A percentile compares a stretch with the other conserved stretches of the same genome.
phyloP scores from a whole-genome alignment of 192 early-diverging fungal genomes.

The Oehlia diaphana region DNA sequence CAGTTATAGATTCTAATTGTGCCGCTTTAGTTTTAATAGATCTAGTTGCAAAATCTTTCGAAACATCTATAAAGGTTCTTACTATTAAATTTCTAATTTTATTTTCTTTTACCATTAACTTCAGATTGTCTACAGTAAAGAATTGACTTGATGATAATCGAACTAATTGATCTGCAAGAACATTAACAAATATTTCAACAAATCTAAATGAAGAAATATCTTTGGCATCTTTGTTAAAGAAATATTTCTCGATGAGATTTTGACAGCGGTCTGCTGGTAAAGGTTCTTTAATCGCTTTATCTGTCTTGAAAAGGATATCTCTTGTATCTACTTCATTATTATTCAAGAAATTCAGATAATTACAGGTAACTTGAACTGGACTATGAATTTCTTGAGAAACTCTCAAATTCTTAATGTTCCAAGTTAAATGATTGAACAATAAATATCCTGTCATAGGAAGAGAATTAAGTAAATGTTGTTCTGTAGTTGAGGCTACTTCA shows the following conservation, averaged over 20 bases:
- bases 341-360: slow-evolving; percentile 16
- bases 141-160: slow-evolving; percentile 28
- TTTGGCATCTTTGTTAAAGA: slow-evolving; percentile 13
- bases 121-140: slow-evolving; percentile 28
- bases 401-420: slow-evolving; percentile 22
- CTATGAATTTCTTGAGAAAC: slow-evolving; percentile 15
- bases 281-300: background rate
- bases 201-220: slow-evolving; percentile 27
- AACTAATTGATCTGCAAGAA: slow-evolving; percentile 34
- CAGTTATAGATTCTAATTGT: background rate
- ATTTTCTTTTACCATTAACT: slow-evolving; percentile 19
- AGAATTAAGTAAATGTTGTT: slow-evolving; percentile 27
- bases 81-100: slow-evolving; percentile 19
- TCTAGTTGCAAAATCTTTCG: slow-evolving; percentile 17
- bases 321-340: background rate
- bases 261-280: slow-evolving; percentile 5
- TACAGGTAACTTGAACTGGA: slow-evolving; percentile 24
- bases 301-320: background rate
- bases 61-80: slow-evolving; percentile 9
- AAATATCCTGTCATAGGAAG: slow-evolving; percentile 9
- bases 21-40: background rate
- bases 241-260: slow-evolving; percentile 22
- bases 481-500: slow-evolving; percentile 28
- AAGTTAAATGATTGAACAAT: background rate
- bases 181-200: slow-evolving; percentile 32